Percentiles rank a stretch among this genome's conserved stretches.
Conservation (phyloP, 768 basidiomycete species). For the Lactarius psammicola region DNA sequence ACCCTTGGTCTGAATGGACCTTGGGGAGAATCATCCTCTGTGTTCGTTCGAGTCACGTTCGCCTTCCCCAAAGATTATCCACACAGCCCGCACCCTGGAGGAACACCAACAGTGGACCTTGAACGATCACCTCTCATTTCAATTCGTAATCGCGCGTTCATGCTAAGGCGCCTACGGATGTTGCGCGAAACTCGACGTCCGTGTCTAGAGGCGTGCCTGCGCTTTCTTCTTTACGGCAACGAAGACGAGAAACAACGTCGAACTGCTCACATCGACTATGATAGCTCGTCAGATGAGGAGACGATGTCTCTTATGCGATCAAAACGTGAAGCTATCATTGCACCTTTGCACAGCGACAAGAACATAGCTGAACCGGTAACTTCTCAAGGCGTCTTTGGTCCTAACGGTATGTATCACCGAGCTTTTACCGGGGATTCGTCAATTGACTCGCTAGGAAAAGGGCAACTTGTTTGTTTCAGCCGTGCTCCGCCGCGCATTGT, state of each 20-base stretch:
- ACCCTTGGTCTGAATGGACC: slow-evolving; percentile 86
- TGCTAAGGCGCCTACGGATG: slow-evolving; percentile 70
- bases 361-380: slow-evolving; percentile 83
- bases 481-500: slow-evolving; percentile 71
- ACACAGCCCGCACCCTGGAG: slow-evolving; percentile 54
- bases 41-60: slow-evolving; percentile 86
- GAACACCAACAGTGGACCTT: slow-evolving; percentile 73
- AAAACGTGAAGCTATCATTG: slow-evolving; percentile 50
- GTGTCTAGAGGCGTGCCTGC: slow-evolving; percentile 79
- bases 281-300: slow-evolving; percentile 68
- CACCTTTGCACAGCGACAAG: slow-evolving; percentile 61
- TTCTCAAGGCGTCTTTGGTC: slow-evolving; percentile 86
- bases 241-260: slow-evolving; percentile 52
- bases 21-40: slow-evolving; percentile 84
- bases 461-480: slow-evolving; percentile 86
- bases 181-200: slow-evolving; percentile 74
- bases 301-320: slow-evolving; percentile 37
- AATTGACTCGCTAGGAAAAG: slow-evolving; percentile 41
- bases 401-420: slow-evolving; percentile 58
- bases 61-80: slow-evolving; percentile 86
- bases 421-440: not conserved
- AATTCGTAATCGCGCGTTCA: slow-evolving; percentile 69
- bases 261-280: slow-evolving; percentile 48
- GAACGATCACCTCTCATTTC: slow-evolving; percentile 82
- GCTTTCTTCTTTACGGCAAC: slow-evolving; percentile 72